phyloP scores from a whole-genome alignment of 2,329 filamentous ascomycete species.

The Trichoderma afroharzianum region DNA sequence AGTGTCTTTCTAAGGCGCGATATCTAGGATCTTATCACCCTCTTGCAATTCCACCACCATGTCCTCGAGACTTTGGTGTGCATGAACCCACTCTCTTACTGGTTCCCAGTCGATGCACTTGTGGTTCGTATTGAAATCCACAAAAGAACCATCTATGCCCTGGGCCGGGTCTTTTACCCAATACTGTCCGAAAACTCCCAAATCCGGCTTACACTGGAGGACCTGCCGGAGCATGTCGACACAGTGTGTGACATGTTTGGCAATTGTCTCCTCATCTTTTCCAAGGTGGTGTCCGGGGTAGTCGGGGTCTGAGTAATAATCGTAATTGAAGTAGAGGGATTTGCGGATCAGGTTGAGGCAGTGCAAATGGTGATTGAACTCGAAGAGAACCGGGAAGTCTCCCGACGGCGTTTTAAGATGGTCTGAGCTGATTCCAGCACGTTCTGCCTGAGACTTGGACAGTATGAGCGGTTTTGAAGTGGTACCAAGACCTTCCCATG shows the following conservation, averaged over 20 bases:
- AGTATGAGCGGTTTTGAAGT: slow-evolving; percentile 5
- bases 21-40: slow-evolving; percentile 3
- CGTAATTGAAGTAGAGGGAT: slow-evolving; percentile 4
- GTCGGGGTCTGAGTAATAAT: slow-evolving; percentile 1
- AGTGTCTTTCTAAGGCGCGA: not conserved
- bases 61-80: slow-evolving; percentile 4
- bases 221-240: slow-evolving; percentile 11
- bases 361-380: slow-evolving; percentile 14
- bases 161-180: slow-evolving; percentile 5
- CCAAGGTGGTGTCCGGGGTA: not conserved
- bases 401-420: slow-evolving; percentile 6
- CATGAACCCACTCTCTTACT: slow-evolving; percentile 3
- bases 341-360: slow-evolving; percentile 13
- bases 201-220: slow-evolving; percentile 8
- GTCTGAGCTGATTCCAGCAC: not conserved
- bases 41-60: slow-evolving; percentile 4
- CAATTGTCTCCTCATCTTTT: not conserved
- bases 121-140: slow-evolving; percentile 11
- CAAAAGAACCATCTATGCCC: slow-evolving; percentile 11
- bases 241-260: slow-evolving; percentile 6
- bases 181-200: slow-evolving; percentile 9
- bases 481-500: slow-evolving; percentile 11
- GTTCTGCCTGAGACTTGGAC: not conserved
- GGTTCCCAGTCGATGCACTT: slow-evolving; percentile 13
- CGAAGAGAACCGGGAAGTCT: not conserved